A percentile compares a stretch with the other conserved stretches of the same genome.
phyloP scores from a whole-genome alignment of 139 green algal species.

The Haematococcus lacustris region DNA sequence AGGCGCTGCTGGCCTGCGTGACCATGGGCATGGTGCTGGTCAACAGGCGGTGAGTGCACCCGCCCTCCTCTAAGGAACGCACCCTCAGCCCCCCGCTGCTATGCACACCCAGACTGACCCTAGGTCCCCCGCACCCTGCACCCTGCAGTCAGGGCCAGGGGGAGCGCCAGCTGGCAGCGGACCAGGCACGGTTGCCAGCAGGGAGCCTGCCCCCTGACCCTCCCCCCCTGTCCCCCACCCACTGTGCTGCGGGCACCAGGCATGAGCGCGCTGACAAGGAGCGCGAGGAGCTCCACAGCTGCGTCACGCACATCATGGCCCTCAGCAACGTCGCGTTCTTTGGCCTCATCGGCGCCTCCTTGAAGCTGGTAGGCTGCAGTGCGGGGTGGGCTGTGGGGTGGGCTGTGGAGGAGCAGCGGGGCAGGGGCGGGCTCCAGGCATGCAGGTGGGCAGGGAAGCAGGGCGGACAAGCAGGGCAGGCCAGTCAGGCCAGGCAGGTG shows the following conservation, averaged over 20 bases:
- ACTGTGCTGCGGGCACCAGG: too few relatives aligned
- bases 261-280: constrained; percentile 25
- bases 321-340: constrained; percentile 80
- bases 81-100: not conserved
- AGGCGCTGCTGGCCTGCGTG: constrained; percentile 81
- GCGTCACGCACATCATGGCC: constrained; percentile 49
- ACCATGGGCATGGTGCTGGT: constrained; percentile 54
- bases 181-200: too few relatives aligned
- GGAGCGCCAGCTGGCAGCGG: too few relatives aligned
- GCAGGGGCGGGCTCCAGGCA: not conserved
- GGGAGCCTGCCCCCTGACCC: not conserved
- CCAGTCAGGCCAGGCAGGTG: too few relatives aligned
- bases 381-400: not conserved
- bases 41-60: constrained; percentile 50
- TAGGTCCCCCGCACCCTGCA: too few relatives aligned
- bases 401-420: not conserved
- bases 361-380: constrained; percentile 50
- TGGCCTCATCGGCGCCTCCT: constrained; percentile 62
- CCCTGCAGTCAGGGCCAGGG: too few relatives aligned
- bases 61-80: not conserved
- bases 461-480: too few relatives aligned
- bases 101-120: too few relatives aligned
- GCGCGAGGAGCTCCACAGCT: constrained; percentile 39
- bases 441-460: too few relatives aligned
- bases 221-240: not conserved